Conservation (phyloP, 345 rosid genomes). For the Cardiospermum halicacabum region DNA sequence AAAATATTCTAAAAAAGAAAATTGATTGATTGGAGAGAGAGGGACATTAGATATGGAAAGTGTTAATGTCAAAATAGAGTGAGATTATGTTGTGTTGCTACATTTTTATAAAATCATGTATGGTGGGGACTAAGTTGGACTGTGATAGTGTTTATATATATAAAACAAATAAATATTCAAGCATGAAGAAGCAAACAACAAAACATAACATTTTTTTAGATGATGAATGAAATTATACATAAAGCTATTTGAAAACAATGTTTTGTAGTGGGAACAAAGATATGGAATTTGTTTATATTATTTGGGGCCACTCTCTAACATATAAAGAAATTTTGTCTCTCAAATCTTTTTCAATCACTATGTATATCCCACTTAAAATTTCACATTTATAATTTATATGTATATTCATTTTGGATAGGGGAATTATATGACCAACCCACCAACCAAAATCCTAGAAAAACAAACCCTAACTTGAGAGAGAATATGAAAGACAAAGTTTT, state of each 20-base stretch:
- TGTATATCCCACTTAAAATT: constrained; percentile 12
- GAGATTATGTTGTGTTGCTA: not conserved
- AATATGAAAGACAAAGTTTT: constrained; percentile 22
- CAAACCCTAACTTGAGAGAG: constrained; percentile 18
- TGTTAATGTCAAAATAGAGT: constrained; percentile 5
- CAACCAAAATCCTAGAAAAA: constrained; percentile 27
- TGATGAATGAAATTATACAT: no score
- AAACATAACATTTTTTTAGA: constrained; percentile 1
- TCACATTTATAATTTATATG: not conserved
- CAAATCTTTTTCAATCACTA: constrained; percentile 21
- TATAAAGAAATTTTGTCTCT: constrained; percentile 32
- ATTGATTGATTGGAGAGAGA: constrained; percentile 34
- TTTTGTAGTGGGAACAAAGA: constrained; percentile 20
- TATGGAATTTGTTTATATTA: constrained; percentile 1
- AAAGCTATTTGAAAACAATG: constrained; percentile 23
- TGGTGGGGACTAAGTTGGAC: constrained; percentile 31
- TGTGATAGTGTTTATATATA: constrained; percentile 5
- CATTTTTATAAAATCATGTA: not conserved
- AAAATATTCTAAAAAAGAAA: not conserved
- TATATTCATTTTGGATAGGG: constrained; percentile 8
- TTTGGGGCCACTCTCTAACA: constrained; percentile 34
- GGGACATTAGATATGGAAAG: constrained; percentile 12
- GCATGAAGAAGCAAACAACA: constrained; percentile 12
- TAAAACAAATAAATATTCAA: no score
- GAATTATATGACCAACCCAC: not conserved